Conservation (phyloP, 1,284 basidiomycete species). For the Tilletia indica region DNA sequence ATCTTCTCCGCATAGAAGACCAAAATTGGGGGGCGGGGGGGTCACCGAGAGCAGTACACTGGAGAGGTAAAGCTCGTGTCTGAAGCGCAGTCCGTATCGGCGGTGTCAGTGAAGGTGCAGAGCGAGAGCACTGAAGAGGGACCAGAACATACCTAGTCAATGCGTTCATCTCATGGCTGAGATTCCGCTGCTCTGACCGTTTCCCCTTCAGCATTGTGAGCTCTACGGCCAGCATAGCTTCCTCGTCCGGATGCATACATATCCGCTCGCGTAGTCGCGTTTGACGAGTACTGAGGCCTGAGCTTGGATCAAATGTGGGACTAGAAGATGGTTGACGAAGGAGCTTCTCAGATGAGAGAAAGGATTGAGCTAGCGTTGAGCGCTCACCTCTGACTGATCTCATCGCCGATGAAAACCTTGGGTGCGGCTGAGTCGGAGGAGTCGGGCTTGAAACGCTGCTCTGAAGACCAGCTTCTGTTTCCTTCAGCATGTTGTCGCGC, state of each 20-base stretch:
- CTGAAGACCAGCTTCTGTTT: too few relatives aligned
- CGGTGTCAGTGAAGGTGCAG: slow-evolving; percentile 58
- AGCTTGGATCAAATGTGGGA: too few relatives aligned
- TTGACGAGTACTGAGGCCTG: too few relatives aligned
- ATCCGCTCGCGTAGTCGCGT: too few relatives aligned
- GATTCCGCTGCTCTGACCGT: slow-evolving; percentile 76
- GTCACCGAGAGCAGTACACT: slow-evolving; percentile 81
- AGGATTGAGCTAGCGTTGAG: too few relatives aligned
- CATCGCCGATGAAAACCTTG: too few relatives aligned
- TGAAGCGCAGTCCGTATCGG: background rate
- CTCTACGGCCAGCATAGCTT: slow-evolving; percentile 85
- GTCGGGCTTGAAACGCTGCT: too few relatives aligned
- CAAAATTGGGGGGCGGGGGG: slow-evolving; percentile 83
- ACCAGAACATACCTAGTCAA: slow-evolving; percentile 71
- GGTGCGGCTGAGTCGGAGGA: too few relatives aligned
- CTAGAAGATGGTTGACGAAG: too few relatives aligned
- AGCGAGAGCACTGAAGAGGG: slow-evolving; percentile 66
- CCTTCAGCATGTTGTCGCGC: too few relatives aligned
- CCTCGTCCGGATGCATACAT: slow-evolving; percentile 80
- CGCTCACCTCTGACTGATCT: too few relatives aligned
- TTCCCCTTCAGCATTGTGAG: slow-evolving; percentile 85
- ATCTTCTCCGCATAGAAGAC: slow-evolving; percentile 94
- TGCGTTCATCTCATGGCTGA: slow-evolving; percentile 79
- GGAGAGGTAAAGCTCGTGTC: slow-evolving; percentile 42
- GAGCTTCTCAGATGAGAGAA: too few relatives aligned